Evolutionary conservation across 345 rosid species (phyloP).

Genomic region (Citrus medica): DNA sequence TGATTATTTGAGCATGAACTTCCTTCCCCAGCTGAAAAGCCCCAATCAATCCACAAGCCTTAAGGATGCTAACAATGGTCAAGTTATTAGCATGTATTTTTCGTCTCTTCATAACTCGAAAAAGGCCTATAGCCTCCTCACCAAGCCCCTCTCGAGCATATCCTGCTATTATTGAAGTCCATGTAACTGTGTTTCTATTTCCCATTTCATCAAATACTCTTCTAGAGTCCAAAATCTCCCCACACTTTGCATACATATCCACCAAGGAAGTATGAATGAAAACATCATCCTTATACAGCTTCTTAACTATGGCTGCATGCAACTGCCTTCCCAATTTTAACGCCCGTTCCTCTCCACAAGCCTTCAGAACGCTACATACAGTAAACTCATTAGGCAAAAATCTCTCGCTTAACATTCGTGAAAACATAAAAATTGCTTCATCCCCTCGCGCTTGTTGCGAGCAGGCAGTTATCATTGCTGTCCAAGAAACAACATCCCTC

Average conservation of each 20-base stretch:
- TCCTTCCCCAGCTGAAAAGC: constrained; percentile 60
- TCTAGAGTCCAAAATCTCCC: constrained; percentile 64
- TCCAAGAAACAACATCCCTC: constrained; percentile 84
- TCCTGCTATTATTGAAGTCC: constrained; percentile 92
- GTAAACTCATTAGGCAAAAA: constrained; percentile 79
- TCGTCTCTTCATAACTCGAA: constrained; percentile 68
- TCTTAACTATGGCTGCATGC: constrained; percentile 63
- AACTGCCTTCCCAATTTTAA: constrained; percentile 63
- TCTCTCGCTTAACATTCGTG: constrained; percentile 52
- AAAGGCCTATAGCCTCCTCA: constrained; percentile 69
- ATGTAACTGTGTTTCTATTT: constrained; percentile 67
- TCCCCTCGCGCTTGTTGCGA: constrained; percentile 58
- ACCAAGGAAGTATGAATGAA: constrained; percentile 66
- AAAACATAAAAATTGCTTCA: constrained; percentile 58
- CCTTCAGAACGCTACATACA: constrained; percentile 59
- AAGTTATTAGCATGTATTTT: constrained; percentile 56
- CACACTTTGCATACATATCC: constrained; percentile 89
- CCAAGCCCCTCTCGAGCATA: constrained; percentile 78
- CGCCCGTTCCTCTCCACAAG: constrained; percentile 64
- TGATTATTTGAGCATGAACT: constrained; percentile 74
- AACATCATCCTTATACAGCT: constrained; percentile 56
- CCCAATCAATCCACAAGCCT: constrained; percentile 71
- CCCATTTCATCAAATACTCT: constrained; percentile 64
- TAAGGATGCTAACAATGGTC: constrained; percentile 73
- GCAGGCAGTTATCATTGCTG: constrained; percentile 76